Evolutionary conservation across 306 rosid genomes (phyloP).

Genomic region (Cicer cuneatum): DNA sequence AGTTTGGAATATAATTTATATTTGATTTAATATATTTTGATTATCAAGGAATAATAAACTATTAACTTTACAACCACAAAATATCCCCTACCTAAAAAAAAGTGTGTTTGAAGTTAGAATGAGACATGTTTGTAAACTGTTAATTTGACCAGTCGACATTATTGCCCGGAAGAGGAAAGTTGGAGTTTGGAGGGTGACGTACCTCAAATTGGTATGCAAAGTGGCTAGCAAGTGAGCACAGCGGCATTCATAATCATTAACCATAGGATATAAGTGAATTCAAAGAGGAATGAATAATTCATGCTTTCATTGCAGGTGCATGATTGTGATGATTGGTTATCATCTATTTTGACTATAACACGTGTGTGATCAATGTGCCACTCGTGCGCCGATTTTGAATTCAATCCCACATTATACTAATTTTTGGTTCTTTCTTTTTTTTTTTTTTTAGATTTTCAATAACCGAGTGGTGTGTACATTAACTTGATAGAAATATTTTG

Average conservation of each 20-base stretch:
- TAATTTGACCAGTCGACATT: constrained; percentile 30
- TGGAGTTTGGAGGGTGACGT: constrained; percentile 35
- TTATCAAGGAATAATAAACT: no score
- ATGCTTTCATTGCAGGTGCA: constrained; percentile 44
- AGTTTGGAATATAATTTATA: no score
- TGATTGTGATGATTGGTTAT: constrained; percentile 54
- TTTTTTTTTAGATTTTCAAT: no score
- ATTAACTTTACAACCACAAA: no score
- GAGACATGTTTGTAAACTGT: not conserved
- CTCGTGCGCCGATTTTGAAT: constrained; percentile 35
- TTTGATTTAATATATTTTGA: no score
- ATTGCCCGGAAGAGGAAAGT: constrained; percentile 47
- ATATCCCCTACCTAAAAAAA: no score
- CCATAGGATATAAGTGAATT: constrained; percentile 1
- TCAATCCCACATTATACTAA: no score
- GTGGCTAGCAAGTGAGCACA: constrained; percentile 41
- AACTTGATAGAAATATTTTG: no score
- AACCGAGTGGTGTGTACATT: no score
- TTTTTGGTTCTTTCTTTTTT: no score
- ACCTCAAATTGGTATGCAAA: constrained; percentile 35
- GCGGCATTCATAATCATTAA: constrained; percentile 39
- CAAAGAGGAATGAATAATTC: constrained; percentile 38
- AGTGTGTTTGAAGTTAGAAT: no score
- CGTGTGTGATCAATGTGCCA: constrained; percentile 45
- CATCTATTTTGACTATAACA: constrained; percentile 48